Evolutionary conservation across 805 yeast species (phyloP).

Genomic region (Zygoascus biomembranicola): DNA sequence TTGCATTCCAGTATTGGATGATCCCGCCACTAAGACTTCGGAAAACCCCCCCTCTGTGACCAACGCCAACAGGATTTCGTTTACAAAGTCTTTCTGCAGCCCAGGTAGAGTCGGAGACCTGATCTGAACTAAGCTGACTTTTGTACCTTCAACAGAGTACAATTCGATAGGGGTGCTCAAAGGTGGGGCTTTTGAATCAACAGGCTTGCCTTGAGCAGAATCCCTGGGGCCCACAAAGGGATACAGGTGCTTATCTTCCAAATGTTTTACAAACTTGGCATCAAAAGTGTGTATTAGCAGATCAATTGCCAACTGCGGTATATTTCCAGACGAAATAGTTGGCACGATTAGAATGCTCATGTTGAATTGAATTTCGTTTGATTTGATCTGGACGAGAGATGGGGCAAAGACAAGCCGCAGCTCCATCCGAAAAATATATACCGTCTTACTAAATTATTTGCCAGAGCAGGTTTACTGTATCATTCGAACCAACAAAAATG

Average conservation of each 20-base stretch:
- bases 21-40: slow-evolving; percentile 52
- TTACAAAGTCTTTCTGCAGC: slow-evolving; percentile 41
- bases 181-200: slow-evolving; percentile 22
- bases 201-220: slow-evolving; percentile 16
- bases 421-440: not conserved
- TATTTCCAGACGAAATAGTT: slow-evolving; percentile 77
- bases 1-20: slow-evolving; percentile 53
- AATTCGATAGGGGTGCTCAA: slow-evolving; percentile 61
- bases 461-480: too few species aligned
- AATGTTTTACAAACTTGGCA: slow-evolving; percentile 42
- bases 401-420: not conserved
- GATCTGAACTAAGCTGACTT: slow-evolving; percentile 61
- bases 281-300: slow-evolving; percentile 57
- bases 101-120: slow-evolving; percentile 79
- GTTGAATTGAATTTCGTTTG: too few species aligned
- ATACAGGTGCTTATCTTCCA: slow-evolving; percentile 56
- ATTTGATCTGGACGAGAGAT: not conserved
- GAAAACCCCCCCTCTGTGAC: slow-evolving; percentile 34
- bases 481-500: not conserved
- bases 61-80: slow-evolving; percentile 44
- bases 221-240: slow-evolving; percentile 85
- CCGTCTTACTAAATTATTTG: too few species aligned
- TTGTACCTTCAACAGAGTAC: slow-evolving; percentile 32
- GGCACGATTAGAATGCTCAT: slow-evolving; percentile 47
- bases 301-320: slow-evolving; percentile 77